phyloP scores from a whole-genome alignment of 148 eudicot genomes.

The Fallopia convolvulus region DNA sequence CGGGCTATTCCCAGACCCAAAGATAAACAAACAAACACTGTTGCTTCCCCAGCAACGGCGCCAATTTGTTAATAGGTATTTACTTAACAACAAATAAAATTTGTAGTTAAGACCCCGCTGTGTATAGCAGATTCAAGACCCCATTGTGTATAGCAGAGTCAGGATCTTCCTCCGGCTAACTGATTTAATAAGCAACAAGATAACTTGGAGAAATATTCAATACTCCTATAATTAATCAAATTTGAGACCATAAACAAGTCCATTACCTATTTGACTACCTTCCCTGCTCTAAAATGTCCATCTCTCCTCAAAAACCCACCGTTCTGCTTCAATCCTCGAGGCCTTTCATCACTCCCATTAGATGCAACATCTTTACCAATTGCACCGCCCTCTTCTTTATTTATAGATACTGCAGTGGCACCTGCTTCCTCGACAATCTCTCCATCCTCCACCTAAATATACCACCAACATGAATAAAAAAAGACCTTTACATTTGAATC shows the following conservation, averaged over 20 bases:
- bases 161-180: no score
- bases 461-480: background rate
- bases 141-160: no score
- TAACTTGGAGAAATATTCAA: no score
- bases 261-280: conserved; percentile 29
- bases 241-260: background rate
- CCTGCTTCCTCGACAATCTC: conserved; percentile 17
- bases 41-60: no score
- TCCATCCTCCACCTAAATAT: conserved; percentile 58
- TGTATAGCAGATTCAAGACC: no score
- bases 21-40: no score
- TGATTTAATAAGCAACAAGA: no score
- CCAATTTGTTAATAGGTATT: no score
- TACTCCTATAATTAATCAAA: no score
- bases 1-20: no score
- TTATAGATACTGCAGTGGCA: background rate
- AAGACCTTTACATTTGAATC: background rate
- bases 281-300: conserved; percentile 38
- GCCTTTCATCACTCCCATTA: conserved; percentile 33
- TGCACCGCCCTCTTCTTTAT: conserved; percentile 27
- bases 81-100: no score
- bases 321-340: conserved; percentile 25
- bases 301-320: conserved; percentile 28
- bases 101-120: no score
- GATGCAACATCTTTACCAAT: conserved; percentile 12